Conservation (phyloP, 768 basidiomycete genomes). For the Lactifluus piperatus region DNA sequence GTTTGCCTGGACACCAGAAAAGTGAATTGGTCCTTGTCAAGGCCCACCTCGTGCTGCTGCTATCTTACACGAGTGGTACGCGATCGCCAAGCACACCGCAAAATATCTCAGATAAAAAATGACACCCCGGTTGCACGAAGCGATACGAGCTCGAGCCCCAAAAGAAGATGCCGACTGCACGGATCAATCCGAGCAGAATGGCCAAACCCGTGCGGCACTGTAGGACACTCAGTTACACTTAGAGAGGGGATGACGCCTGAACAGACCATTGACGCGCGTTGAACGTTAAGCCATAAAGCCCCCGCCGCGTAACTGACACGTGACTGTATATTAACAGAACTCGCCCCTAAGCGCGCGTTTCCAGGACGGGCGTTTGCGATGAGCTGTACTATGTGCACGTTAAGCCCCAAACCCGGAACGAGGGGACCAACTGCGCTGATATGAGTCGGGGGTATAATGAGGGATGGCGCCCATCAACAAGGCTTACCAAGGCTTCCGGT, state of each 20-base stretch:
- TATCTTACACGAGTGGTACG: not conserved
- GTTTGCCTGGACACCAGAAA: not conserved
- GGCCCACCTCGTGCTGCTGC: not conserved
- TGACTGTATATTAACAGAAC: not conserved
- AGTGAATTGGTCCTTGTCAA: not conserved
- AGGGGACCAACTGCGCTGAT: not conserved
- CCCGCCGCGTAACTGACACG: not conserved
- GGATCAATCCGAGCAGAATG: not conserved
- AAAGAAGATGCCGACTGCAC: not conserved
- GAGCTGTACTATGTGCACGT: not conserved
- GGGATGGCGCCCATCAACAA: not conserved
- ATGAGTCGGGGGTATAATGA: not conserved
- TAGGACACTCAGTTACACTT: not conserved
- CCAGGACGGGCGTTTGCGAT: not conserved
- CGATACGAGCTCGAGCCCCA: not conserved
- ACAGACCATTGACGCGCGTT: too few species aligned
- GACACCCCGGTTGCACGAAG: not conserved
- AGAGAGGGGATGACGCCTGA: not conserved
- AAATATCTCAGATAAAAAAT: not conserved
- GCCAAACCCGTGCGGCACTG: not conserved
- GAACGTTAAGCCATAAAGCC: not conserved
- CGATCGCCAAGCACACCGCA: not conserved
- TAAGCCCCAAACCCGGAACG: not conserved
- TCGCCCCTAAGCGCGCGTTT: too few species aligned
- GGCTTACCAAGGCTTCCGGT: not conserved